Conservation (phyloP, 345 rosid genomes). For the Dipteronia sinensis region DNA sequence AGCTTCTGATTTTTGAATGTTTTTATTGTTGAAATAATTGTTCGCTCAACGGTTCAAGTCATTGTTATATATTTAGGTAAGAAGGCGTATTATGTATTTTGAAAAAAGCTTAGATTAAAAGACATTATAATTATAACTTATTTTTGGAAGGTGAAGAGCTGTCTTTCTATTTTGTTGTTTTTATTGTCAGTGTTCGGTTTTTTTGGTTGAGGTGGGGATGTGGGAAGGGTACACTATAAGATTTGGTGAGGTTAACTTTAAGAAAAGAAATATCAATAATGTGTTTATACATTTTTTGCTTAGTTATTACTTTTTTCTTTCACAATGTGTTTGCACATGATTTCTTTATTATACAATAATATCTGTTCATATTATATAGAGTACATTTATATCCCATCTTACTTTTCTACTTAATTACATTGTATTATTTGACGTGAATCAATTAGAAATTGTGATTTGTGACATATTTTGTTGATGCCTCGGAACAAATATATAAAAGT, state of each 20-base stretch:
- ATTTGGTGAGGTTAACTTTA: neutral
- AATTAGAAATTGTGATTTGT: neutral
- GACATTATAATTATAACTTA: neutral
- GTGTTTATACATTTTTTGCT: neutral
- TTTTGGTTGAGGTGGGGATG: neutral
- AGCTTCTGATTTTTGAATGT: neutral
- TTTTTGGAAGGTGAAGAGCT: neutral
- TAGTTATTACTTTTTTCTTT: neutral
- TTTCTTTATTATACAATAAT: neutral
- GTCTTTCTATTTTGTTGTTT: neutral
- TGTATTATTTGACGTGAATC: neutral
- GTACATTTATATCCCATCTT: neutral
- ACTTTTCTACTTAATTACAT: neutral
- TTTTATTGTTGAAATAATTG: neutral
- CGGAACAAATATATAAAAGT: neutral
- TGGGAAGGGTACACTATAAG: neutral
- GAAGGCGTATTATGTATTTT: neutral
- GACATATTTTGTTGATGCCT: neutral
- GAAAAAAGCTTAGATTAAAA: neutral
- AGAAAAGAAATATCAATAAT: neutral
- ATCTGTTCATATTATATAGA: neutral
- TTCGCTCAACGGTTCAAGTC: neutral
- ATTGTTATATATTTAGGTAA: neutral
- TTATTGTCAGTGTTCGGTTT: neutral
- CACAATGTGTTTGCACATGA: neutral